Evolutionary conservation across 73 alveolate genomes (phyloP).

Genomic region (Uronychia setigera): DNA sequence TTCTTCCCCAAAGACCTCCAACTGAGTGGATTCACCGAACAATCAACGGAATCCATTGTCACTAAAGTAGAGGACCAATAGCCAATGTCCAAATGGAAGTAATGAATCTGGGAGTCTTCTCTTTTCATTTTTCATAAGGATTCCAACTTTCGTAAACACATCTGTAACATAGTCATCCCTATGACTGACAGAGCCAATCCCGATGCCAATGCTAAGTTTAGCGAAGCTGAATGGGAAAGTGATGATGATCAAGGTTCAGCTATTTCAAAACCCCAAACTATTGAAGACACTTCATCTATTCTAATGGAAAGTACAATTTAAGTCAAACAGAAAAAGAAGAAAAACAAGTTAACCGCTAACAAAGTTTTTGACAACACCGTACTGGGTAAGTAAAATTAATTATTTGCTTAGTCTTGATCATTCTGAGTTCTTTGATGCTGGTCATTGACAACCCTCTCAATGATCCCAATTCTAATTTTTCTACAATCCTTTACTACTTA

Average conservation of each 20-base stretch:
- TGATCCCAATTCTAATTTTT: conserved; percentile 16
- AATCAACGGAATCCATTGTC: neutral
- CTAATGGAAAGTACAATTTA: neutral
- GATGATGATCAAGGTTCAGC: neutral
- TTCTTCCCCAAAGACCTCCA: neutral
- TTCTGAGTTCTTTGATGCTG: conserved; percentile 14
- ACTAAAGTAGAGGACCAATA: neutral
- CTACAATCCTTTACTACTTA: neutral
- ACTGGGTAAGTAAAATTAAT: neutral
- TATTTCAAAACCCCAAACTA: neutral
- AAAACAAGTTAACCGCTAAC: neutral
- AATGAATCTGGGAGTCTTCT: neutral
- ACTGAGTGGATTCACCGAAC: neutral
- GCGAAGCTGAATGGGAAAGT: neutral
- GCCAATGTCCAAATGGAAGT: neutral
- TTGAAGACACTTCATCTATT: neutral
- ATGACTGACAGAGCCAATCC: neutral
- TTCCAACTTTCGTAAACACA: neutral
- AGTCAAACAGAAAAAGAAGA: neutral
- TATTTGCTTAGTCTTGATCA: conserved; percentile 1
- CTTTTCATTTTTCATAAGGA: neutral
- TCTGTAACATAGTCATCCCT: neutral
- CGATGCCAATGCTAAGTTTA: neutral
- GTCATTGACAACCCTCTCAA: conserved; percentile 23
- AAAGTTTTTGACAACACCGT: conserved; percentile 32